These are phyloP conservation scores for Blastobotrys terrestris DNA, from an alignment of 805 yeast species.

Conservation along the genomic window DNA sequence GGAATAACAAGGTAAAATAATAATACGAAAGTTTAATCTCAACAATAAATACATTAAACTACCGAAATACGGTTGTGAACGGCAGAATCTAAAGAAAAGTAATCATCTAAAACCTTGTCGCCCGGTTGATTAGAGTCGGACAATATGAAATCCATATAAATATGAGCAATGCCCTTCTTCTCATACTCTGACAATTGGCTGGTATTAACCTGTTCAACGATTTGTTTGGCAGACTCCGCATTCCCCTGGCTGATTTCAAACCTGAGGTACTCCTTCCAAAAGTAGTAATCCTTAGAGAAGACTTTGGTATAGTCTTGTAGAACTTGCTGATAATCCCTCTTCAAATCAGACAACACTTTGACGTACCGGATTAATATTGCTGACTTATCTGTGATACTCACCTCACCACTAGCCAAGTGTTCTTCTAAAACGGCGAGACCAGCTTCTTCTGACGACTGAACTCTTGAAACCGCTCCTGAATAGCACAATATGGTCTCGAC, in stretches of 20 bases:
- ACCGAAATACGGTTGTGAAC: neutral
- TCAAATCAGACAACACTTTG: neutral
- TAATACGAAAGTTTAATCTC: too few relatives aligned
- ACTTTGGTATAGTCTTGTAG: constrained; percentile 17
- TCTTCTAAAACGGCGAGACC: neutral
- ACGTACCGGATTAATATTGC: neutral
- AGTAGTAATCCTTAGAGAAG: constrained; percentile 21
- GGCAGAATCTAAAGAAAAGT: neutral
- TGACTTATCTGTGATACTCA: neutral
- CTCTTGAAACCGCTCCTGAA: constrained; percentile 2
- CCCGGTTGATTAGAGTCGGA: neutral
- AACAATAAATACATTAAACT: neutral
- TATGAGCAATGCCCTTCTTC: constrained; percentile 26
- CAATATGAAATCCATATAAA: constrained; percentile 26
- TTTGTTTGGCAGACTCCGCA: neutral
- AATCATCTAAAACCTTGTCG: neutral
- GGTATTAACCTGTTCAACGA: constrained; percentile 16
- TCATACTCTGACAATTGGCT: constrained; percentile 19
- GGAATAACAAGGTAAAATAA: too few relatives aligned
- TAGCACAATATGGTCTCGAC: constrained; percentile 25
- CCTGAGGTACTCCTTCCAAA: constrained; percentile 29
- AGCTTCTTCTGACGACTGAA: neutral
- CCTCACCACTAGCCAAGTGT: neutral
- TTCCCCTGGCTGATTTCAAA: constrained; percentile 25
- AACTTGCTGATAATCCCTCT: constrained; percentile 8